Conservation (phyloP, 768 basidiomycete genomes). For the Melanogaster broomeanus region DNA sequence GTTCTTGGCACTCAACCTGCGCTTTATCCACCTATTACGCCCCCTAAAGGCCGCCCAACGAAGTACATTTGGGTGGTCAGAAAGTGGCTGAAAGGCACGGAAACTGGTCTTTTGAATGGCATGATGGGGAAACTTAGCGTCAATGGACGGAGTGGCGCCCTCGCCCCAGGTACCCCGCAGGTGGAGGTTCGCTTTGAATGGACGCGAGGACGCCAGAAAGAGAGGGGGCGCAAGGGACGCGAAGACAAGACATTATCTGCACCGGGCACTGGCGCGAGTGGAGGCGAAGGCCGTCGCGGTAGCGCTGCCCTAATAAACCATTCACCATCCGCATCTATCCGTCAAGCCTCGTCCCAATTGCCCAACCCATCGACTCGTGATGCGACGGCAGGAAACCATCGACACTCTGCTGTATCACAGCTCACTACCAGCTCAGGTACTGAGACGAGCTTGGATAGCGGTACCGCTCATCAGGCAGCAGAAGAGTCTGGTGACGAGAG, state of each 20-base stretch:
- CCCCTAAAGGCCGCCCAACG: conserved; percentile 40
- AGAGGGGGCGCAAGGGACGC: conserved; percentile 20
- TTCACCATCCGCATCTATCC: conserved; percentile 1
- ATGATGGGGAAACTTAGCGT: conserved; percentile 42
- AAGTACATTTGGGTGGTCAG: conserved; percentile 78
- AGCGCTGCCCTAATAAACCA: conserved; percentile 12
- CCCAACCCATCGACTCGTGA: conserved; percentile 5
- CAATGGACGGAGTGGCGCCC: conserved; percentile 23
- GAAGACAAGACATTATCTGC: conserved; percentile 12
- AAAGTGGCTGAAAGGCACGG: conserved; percentile 68
- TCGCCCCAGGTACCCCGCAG: conserved; percentile 25
- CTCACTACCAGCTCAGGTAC: conserved; percentile 39
- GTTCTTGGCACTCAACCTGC: conserved; percentile 73
- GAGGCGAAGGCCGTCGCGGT: conserved; percentile 18
- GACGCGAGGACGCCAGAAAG: conserved; percentile 46
- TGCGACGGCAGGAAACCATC: conserved; percentile 18
- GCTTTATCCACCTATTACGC: conserved; percentile 49
- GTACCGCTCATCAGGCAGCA: conserved; percentile 12
- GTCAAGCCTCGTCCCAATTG: conserved; percentile 7
- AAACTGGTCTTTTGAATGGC: conserved; percentile 45
- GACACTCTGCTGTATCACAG: conserved; percentile 43
- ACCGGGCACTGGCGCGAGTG: conserved; percentile 3
- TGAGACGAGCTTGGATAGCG: conserved; percentile 24
- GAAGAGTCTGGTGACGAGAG: conserved; percentile 74
- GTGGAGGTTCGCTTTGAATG: conserved; percentile 83